These are phyloP conservation scores for Kwoniella bestiolae DNA, from an alignment of 768 basidiomycete genomes.

Conservation along the genomic window DNA sequence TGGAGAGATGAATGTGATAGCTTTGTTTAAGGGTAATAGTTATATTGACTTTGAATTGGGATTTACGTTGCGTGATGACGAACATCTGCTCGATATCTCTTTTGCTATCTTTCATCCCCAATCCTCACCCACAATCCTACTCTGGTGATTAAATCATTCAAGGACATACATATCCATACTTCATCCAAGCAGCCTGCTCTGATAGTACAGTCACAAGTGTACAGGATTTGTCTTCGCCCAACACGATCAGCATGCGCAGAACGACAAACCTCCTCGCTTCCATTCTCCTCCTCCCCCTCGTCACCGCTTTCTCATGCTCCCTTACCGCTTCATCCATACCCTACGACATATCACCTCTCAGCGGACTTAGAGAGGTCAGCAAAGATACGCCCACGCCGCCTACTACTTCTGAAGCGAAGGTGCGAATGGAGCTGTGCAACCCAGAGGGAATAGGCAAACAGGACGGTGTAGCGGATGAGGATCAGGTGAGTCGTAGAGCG, in stretches of 20 bases:
- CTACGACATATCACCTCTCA: constrained; percentile 48
- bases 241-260: constrained; percentile 9
- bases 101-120: neutral
- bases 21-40: neutral
- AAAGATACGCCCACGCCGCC: constrained; percentile 53
- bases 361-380: constrained; percentile 28
- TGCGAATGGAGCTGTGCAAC: constrained; percentile 50
- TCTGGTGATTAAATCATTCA: no score
- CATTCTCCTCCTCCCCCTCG: constrained; percentile 19
- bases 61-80: constrained; percentile 4
- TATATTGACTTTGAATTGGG: no score
- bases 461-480: constrained; percentile 50
- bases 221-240: neutral
- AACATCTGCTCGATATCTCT: neutral
- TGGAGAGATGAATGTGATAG: no score
- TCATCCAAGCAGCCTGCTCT: neutral
- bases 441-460: constrained; percentile 43
- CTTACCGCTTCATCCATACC: constrained; percentile 34
- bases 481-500: constrained; percentile 52
- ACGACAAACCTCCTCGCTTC: neutral
- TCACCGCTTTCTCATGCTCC: constrained; percentile 33
- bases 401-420: constrained; percentile 48
- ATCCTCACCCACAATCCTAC: no score
- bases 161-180: neutral
- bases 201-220: neutral